These are phyloP conservation scores for Camptophora hylomeconis DNA, from an alignment of 2,329 filamentous ascomycete species.

Conservation along the genomic window DNA sequence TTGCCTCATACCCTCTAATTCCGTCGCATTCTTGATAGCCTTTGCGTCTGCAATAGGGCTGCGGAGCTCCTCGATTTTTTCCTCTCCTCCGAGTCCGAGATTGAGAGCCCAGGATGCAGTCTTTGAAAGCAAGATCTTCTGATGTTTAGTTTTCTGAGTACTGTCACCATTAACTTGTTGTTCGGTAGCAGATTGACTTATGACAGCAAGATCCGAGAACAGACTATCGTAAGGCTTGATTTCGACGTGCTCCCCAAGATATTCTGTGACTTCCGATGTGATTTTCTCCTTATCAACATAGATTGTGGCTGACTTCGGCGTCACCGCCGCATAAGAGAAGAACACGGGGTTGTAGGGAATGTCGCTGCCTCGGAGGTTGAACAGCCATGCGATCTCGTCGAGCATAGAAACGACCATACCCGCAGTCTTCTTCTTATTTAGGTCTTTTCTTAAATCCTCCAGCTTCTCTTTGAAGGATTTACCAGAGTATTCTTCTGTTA, in stretches of 20 bases:
- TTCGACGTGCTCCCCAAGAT: conserved; percentile 56
- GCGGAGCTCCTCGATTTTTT: conserved; percentile 70
- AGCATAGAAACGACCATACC: conserved; percentile 74
- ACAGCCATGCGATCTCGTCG: conserved; percentile 96
- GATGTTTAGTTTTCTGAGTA: conserved; percentile 23
- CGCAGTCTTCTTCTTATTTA: conserved; percentile 76
- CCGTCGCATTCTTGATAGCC: conserved; percentile 82
- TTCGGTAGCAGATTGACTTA: conserved; percentile 38
- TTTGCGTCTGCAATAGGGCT: conserved; percentile 86
- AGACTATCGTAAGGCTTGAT: conserved; percentile 74
- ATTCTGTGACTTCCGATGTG: conserved; percentile 50
- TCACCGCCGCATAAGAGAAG: conserved; percentile 89
- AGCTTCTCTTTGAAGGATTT: conserved; percentile 76
- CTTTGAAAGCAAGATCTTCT: conserved; percentile 75
- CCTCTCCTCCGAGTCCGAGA: conserved; percentile 72
- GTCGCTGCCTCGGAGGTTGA: conserved; percentile 87
- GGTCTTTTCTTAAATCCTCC: conserved; percentile 72
- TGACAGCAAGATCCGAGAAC: conserved; percentile 59
- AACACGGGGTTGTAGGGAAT: conserved; percentile 98
- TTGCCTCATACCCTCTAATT: conserved; percentile 82
- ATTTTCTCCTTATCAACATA: conserved; percentile 78
- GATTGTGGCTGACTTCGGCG: conserved; percentile 59
- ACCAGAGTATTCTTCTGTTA: conserved; percentile 62
- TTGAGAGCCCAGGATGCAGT: conserved; percentile 89
- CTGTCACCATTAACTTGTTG: conserved; percentile 22